Evolutionary conservation across 202 grass and related monocot genomes (phyloP), one percentile per base, ranked within the genome.

Genomic region (Zoysia matrella): DNA sequence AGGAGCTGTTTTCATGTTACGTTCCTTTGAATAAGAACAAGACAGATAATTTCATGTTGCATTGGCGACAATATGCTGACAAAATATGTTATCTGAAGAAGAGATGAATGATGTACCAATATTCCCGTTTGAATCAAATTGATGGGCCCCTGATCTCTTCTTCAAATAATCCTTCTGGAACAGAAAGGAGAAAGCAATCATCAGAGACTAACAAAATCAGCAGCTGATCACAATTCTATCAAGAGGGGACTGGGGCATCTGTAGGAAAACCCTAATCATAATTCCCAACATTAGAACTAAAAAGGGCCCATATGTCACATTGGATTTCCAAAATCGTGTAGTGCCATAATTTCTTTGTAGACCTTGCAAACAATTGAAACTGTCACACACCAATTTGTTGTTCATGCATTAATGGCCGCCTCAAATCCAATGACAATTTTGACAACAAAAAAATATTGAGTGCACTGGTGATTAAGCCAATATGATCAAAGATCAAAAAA

Each of bases 161-260:
- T 92, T 99, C 78, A 84, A 67, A 89, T 90, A 90, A 90, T 98
- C 92, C 85, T 95, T 99, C 93, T 99, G 90, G 52, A 71, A 80
- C 9, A 69, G 72, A 74, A 74, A 67, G 16, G 44, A 87, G 5
- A 85, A 64, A 77, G 41, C 42, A 82, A 64, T 39, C 58, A 85
- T 89, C 47, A 86, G 64, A 77, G 42, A 66, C 68, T 86, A 73
- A 68, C 40, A 53, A 66, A 80, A 60, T 8, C 41, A 72, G 39
- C 56, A 65, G 14, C 65, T 76, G 52, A 68, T 18, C 58, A 49
- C 22, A 69, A 47, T 76, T 81, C 18, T 82, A 42, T 76, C 61
- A 70, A 40, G 11, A 65, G 56, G 0, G 13, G 39, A 15, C 58
- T 74, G 9, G 56, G 11, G 44, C 11, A 39, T 70, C 55, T 47